Evolutionary conservation across 169 alveolate genomes (phyloP), one percentile per base, ranked within the genome.

Genomic region (Plasmodium gonderi): DNA sequence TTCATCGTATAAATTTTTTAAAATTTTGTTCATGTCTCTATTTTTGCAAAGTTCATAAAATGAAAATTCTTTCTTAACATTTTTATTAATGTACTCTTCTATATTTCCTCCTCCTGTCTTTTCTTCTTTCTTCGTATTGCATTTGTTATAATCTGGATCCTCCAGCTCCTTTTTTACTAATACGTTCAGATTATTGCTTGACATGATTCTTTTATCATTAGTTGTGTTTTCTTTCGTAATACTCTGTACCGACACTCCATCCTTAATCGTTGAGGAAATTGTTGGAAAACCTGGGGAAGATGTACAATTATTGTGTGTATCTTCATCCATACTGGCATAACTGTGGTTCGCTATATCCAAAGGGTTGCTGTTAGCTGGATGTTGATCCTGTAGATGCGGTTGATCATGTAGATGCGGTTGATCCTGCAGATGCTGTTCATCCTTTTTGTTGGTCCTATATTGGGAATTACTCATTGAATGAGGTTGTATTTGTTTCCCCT

Each of bases 111-210:
- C 29, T 51, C 68, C 33, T 14, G 26, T 14, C 12, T 29, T 5
- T 45, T 74, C n/a, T 2, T 44, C 47, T 33, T 49, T 17, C 12
- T 38, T 11, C 33, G 26, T 2, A 44, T 11, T 26, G 26, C 20
- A 0, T 12, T 33, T 68, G 33, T 26, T 14, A 9, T 79, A 23
- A 64, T 85, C 87, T 17, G 54, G 78, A 40, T 82, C 81, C 38
- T 51, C 49, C 14, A 45, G 77, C 79, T 85, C 92, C 23, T 38
- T 85, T 85, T 85, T 85, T 76, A 85, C 38, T 75, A 75, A 38
- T 42, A 85, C 69, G 12, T 33, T 69, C 3, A 26, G 23, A 42
- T 69, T n/a, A n/a, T n/a, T n/a, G n/a, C n/a, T n/a, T n/a, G n/a
- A n/a, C n/a, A n/a, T 47, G 23, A 36, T 20, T 9, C 17, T 4